Evolutionary conservation across 176 grass and related monocot genomes (phyloP).

Genomic region (Oryza rufipogon): DNA sequence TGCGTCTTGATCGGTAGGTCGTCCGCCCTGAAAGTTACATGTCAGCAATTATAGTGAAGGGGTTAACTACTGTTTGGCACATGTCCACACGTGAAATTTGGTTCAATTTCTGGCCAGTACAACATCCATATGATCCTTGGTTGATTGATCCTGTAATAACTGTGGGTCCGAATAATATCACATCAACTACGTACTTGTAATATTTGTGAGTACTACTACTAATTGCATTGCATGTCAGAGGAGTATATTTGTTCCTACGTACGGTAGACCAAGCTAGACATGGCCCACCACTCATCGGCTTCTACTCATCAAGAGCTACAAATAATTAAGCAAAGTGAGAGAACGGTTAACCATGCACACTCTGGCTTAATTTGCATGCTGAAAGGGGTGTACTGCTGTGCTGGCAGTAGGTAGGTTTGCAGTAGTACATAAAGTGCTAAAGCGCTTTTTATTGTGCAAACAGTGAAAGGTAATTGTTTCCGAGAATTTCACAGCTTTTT

Average conservation of each 20-base stretch:
- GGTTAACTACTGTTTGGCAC: neutral
- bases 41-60: neutral
- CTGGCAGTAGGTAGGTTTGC: neutral
- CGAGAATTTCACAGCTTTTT: slow-evolving; percentile 4
- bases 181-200: neutral
- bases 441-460: slow-evolving; percentile 18
- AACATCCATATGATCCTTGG: neutral
- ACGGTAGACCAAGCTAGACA: neutral
- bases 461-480: neutral
- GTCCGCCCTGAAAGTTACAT: neutral
- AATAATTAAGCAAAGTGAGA: neutral
- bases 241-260: neutral
- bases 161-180: neutral
- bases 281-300: neutral
- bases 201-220: neutral
- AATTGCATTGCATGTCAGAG: neutral
- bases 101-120: neutral
- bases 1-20: too few relatives aligned
- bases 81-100: neutral
- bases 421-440: neutral
- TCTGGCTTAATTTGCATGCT: neutral
- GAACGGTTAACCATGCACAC: neutral
- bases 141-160: neutral
- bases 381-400: neutral
- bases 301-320: neutral